phyloP scores from a whole-genome alignment of 2,329 filamentous ascomycete species.

The Pseudocercospora eumusae region DNA sequence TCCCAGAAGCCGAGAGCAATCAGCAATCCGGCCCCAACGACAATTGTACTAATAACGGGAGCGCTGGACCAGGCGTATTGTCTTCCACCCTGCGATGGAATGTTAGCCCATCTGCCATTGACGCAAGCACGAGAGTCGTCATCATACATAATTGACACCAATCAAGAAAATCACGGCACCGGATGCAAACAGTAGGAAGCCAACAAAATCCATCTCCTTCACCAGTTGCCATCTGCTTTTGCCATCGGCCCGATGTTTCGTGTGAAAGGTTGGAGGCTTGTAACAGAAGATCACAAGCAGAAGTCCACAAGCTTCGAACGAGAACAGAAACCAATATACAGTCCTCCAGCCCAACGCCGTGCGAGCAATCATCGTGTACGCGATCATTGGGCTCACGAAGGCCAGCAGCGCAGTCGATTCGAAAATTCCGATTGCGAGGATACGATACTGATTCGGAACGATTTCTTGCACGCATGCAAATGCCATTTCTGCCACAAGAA shows the following conservation, averaged over 20 bases:
- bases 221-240: conserved; percentile 39
- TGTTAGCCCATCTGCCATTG: background rate
- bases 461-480: conserved; percentile 36
- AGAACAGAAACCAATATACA: conserved; percentile 23
- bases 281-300: conserved; percentile 41
- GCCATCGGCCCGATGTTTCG: conserved; percentile 36
- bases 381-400: conserved; percentile 28
- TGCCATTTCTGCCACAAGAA: conserved; percentile 28
- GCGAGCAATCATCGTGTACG: conserved; percentile 19
- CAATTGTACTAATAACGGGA: conserved; percentile 16
- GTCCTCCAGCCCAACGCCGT: conserved; percentile 19
- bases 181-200: conserved; percentile 37
- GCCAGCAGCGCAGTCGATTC: conserved; percentile 31
- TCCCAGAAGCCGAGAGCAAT: conserved; percentile 20
- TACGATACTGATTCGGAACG: conserved; percentile 37
- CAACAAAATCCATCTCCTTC: conserved; percentile 53
- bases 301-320: conserved; percentile 20
- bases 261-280: conserved; percentile 36
- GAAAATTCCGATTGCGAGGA: conserved; percentile 36
- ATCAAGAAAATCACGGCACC: conserved; percentile 19
- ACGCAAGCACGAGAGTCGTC: background rate
- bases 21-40: conserved; percentile 21
- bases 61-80: conserved; percentile 22
- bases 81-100: conserved; percentile 14
- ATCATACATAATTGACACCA: conserved; percentile 19